phyloP scores from a whole-genome alignment of 75 land plant genomes.

The Pinus albicaulis region DNA sequence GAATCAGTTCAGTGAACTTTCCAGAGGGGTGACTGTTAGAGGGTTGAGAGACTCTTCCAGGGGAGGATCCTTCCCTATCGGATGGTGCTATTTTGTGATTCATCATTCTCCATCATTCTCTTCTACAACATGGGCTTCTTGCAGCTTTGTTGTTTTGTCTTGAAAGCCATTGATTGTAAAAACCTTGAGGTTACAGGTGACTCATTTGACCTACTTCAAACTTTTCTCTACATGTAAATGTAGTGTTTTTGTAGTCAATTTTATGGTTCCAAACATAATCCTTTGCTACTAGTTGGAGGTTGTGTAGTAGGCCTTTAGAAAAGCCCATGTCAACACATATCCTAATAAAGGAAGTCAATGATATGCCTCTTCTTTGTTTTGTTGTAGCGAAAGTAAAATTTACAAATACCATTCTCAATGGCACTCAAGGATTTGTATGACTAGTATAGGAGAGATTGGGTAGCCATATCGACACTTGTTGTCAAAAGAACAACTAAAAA shows the following conservation, averaged over 20 bases:
- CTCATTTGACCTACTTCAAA: too few species aligned
- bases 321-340: not conserved
- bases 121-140: too few species aligned
- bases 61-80: too few species aligned
- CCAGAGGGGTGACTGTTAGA: too few species aligned
- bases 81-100: too few species aligned
- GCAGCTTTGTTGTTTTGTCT: too few species aligned
- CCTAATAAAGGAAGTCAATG: not conserved
- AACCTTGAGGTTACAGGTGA: too few species aligned
- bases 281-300: not conserved
- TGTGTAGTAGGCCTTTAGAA: not conserved
- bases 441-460: not conserved
- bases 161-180: too few species aligned
- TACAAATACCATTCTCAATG: not conserved
- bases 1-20: too few species aligned
- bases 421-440: not conserved
- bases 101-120: too few species aligned
- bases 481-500: not conserved
- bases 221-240: not conserved
- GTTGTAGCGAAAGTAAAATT: not conserved
- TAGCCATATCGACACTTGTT: too few species aligned
- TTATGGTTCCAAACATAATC: not conserved
- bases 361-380: not conserved
- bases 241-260: not conserved
- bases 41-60: too few species aligned